Conservation (phyloP, 2,329 filamentous ascomycete genomes). For the Colletotrichum sp. region DNA sequence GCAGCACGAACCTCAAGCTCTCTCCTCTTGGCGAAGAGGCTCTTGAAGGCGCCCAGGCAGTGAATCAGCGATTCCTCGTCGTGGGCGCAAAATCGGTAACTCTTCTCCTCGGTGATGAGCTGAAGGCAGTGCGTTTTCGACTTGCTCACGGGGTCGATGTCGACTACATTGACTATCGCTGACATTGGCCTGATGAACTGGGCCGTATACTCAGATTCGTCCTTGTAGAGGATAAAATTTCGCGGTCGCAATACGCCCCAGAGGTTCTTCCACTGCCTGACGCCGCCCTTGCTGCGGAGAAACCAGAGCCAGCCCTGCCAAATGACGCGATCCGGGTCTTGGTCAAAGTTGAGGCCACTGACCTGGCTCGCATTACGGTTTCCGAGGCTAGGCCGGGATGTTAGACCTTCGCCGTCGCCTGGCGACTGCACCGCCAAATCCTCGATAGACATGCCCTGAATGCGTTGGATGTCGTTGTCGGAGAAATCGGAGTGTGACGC, state of each 20-base stretch:
- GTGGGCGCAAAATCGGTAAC: conserved; percentile 74
- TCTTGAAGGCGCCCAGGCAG: conserved; percentile 92
- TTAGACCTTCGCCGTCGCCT: conserved; percentile 9
- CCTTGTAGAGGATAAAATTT: conserved; percentile 89
- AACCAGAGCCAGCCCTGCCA: conserved; percentile 92
- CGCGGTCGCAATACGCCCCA: conserved; percentile 91
- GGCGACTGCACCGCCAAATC: conserved; percentile 48
- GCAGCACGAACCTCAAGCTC: conserved; percentile 61
- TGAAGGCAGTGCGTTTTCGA: conserved; percentile 89
- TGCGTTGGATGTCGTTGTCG: conserved; percentile 61
- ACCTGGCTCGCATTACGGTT: conserved; percentile 66
- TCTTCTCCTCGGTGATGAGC: conserved; percentile 91
- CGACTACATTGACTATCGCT: conserved; percentile 85
- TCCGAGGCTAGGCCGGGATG: conserved; percentile 35
- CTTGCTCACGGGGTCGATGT: conserved; percentile 85
- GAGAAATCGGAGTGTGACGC: conserved; percentile 89
- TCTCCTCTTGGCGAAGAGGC: conserved; percentile 73
- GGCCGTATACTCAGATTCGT: conserved; percentile 88
- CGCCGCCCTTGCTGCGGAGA: conserved; percentile 79
- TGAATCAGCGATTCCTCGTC: conserved; percentile 83
- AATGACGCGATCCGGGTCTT: conserved; percentile 85
- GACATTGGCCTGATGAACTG: conserved; percentile 80
- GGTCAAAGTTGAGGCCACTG: conserved; percentile 59
- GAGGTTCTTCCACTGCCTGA: conserved; percentile 92
- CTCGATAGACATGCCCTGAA: conserved; percentile 57